phyloP scores from a whole-genome alignment of 495 filamentous ascomycete species.

The Xylaria scruposa region DNA sequence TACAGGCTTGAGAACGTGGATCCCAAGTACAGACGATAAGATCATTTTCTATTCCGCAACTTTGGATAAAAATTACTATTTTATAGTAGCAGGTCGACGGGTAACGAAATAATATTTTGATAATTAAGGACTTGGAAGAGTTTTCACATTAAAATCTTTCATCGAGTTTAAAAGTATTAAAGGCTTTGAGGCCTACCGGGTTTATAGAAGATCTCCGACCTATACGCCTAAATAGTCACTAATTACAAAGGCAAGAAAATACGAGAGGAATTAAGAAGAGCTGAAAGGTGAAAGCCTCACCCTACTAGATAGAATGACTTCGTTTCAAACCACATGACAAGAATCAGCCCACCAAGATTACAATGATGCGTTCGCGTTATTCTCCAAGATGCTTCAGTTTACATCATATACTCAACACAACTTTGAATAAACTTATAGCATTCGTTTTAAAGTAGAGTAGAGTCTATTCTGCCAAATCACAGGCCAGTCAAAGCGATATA shows the following conservation, averaged over 20 bases:
- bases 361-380: not conserved
- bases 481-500: not conserved
- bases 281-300: not conserved
- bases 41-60: not conserved
- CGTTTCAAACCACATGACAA: not conserved
- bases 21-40: not conserved
- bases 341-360: not conserved
- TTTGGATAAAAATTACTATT: not conserved
- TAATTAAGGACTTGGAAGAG: not conserved
- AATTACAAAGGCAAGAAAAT: not conserved
- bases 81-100: not conserved
- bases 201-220: not conserved
- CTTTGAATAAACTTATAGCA: not conserved
- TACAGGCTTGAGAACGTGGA: not conserved
- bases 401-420: not conserved
- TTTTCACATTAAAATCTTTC: not conserved
- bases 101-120: not conserved
- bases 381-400: not conserved
- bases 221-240: not conserved
- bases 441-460: not conserved
- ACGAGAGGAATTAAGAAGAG: not conserved
- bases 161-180: not conserved
- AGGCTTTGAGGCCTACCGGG: not conserved
- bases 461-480: not conserved
- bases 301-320: not conserved